Evolutionary conservation across 768 basidiomycete genomes (phyloP).

Genomic region (Lactarius sp.): DNA sequence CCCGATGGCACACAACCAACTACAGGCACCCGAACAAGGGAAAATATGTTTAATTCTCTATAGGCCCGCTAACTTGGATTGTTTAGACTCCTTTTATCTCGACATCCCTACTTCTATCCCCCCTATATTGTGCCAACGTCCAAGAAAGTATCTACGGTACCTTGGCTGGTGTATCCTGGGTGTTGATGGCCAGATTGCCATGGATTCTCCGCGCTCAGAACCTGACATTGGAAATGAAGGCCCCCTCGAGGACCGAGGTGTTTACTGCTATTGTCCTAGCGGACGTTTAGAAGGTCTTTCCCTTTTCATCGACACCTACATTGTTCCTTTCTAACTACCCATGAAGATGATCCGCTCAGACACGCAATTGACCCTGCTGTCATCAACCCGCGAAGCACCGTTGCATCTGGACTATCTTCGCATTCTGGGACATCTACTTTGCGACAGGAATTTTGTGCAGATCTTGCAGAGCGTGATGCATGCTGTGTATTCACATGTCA

Average conservation of each 20-base stretch:
- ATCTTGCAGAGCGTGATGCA: background rate
- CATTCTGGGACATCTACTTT: background rate
- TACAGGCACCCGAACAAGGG: too few relatives aligned
- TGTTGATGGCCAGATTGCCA: background rate
- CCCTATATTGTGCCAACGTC: background rate
- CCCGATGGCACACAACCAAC: too few relatives aligned
- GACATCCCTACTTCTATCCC: background rate
- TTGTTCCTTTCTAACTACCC: too few relatives aligned
- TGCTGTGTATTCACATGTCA: background rate
- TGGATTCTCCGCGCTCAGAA: background rate
- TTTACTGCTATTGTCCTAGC: background rate
- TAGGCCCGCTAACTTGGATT: too few relatives aligned
- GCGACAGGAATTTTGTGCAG: background rate
- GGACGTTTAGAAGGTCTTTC: too few relatives aligned
- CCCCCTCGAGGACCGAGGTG: background rate
- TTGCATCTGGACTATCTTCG: too few relatives aligned
- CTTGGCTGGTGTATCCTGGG: background rate
- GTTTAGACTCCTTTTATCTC: background rate
- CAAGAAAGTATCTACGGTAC: background rate
- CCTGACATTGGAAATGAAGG: background rate
- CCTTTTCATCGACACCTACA: too few relatives aligned
- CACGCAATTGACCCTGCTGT: too few relatives aligned
- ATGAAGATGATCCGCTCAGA: too few relatives aligned
- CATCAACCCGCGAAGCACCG: too few relatives aligned
- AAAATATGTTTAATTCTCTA: too few relatives aligned